phyloP scores from a whole-genome alignment of 345 rosid genomes.

The Aegle marmelos region DNA sequence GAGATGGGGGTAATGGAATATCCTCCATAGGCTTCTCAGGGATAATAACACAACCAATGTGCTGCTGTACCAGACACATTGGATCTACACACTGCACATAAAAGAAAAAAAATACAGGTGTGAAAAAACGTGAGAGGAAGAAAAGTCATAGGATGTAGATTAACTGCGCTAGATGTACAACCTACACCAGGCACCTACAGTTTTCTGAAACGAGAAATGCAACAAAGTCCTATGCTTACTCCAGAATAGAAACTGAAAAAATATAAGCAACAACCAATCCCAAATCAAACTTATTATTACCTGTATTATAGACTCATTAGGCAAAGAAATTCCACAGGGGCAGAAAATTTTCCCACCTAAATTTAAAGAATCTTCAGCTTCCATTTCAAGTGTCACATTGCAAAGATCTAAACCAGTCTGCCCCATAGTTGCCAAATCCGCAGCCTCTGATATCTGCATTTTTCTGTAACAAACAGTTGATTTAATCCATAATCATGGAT shows the following conservation, averaged over 20 bases:
- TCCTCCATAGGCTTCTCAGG: slow-evolving; percentile 26
- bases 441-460: slow-evolving; percentile 30
- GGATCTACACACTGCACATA: slow-evolving; percentile 38
- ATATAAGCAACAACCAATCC: not conserved
- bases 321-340: slow-evolving; percentile 31
- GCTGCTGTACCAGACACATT: slow-evolving; percentile 34
- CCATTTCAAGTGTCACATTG: slow-evolving; percentile 16
- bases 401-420: slow-evolving; percentile 13
- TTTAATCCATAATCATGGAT: slow-evolving; percentile 7
- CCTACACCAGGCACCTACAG: not conserved
- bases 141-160: not conserved
- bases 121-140: not conserved
- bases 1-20: slow-evolving; percentile 16
- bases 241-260: not conserved
- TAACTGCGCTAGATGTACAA: not conserved
- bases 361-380: slow-evolving; percentile 13
- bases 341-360: slow-evolving; percentile 21
- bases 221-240: not conserved
- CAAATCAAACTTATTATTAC: slow-evolving; percentile 16
- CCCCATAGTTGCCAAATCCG: slow-evolving; percentile 23
- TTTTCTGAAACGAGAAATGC: not conserved
- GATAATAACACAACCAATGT: slow-evolving; percentile 33
- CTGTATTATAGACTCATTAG: slow-evolving; percentile 28
- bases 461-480: slow-evolving; percentile 25
- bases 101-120: slow-evolving; percentile 8